Evolutionary conservation across 257 asterid genomes (phyloP), one percentile per base, ranked within the genome.

Genomic region (Cruciata laevipes): DNA sequence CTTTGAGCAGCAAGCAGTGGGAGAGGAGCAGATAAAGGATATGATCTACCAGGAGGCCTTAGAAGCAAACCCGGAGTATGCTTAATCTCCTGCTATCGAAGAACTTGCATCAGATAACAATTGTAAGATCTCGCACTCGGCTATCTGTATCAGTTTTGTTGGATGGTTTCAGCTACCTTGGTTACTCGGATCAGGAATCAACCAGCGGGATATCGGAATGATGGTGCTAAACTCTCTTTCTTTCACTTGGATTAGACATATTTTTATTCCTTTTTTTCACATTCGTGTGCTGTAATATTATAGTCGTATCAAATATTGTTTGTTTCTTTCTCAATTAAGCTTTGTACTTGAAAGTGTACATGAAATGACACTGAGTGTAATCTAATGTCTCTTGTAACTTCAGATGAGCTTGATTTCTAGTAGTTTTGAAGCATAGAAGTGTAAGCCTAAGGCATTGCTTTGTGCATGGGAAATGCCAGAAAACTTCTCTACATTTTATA

Each of bases 21-120:
- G 86, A 16, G 96, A 88, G 69, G 99, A 94, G 73, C 91, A 94
- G 86, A 90, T 94, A 59, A 94, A 94, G 73, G 96, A 94, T 49
- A 79, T 88, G 99, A 88, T 94, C 38, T 90, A 88, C 83, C 77
- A 78, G 61, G 97, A 94, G 77, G 89, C 97, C 17, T 69, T 85
- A 83, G 80, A 78, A 61, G 67, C 90, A 56, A 94, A 94, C 84
- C 96, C 89, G 1, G 71, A 70, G 12, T 73, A 73, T 55, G 83
- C 77, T 56, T 81, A 71, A 75, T 44, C 42, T 53, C 4, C 20
- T 5, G 14, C 42, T 42, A 51, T 60, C 20, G 65, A 60, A 37
- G 7, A 60, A 6, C 49, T 1, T 60, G 42, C 32, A 31, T 21
- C 51, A 21, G 62, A 66, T 49, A 49, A 66, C 24, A 13, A 42